These are phyloP conservation scores for Pholiota adiposa DNA, from an alignment of 1,284 basidiomycete genomes.

Conservation along the genomic window DNA sequence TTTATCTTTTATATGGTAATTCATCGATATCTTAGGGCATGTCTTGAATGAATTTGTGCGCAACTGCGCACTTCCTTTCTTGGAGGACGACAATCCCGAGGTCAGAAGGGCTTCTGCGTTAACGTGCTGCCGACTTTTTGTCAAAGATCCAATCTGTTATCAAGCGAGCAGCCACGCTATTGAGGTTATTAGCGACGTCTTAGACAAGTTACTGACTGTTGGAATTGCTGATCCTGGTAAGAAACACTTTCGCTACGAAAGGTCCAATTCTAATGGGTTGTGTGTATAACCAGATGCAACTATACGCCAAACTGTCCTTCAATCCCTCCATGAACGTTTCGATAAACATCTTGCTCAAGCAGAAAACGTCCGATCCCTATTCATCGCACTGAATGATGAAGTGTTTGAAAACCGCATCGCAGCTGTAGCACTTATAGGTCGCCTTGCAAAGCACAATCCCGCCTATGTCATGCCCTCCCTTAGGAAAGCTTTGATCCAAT, in stretches of 20 bases:
- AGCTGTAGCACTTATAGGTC: constrained; percentile 91
- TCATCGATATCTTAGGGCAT: constrained; percentile 64
- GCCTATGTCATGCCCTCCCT: constrained; percentile 99
- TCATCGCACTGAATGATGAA: constrained; percentile 98
- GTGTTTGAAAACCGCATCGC: constrained; percentile 92
- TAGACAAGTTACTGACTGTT: constrained; percentile 96
- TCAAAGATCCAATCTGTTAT: constrained; percentile 95
- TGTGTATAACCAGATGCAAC: constrained; percentile 59
- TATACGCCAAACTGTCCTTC: constrained; percentile 90
- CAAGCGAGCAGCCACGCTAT: constrained; percentile 97
- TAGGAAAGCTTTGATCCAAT: constrained; percentile 94
- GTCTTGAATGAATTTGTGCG: constrained; percentile 97
- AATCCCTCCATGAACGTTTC: constrained; percentile 91
- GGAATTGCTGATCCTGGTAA: constrained; percentile 96
- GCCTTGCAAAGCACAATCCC: constrained; percentile 94
- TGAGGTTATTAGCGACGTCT: constrained; percentile 96
- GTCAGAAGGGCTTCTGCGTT: constrained; percentile 91
- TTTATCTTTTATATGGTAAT: constrained; percentile 13
- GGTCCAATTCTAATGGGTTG: constrained; percentile 4
- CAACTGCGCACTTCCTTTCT: constrained; percentile 89
- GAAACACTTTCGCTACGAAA: constrained; percentile 17
- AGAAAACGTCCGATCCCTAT: constrained; percentile 95
- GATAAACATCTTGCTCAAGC: constrained; percentile 99
- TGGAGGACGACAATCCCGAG: constrained; percentile 92
- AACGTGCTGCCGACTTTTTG: constrained; percentile 91